Conservation (phyloP, 257 asterid genomes). For the Capsicum pubescens region DNA sequence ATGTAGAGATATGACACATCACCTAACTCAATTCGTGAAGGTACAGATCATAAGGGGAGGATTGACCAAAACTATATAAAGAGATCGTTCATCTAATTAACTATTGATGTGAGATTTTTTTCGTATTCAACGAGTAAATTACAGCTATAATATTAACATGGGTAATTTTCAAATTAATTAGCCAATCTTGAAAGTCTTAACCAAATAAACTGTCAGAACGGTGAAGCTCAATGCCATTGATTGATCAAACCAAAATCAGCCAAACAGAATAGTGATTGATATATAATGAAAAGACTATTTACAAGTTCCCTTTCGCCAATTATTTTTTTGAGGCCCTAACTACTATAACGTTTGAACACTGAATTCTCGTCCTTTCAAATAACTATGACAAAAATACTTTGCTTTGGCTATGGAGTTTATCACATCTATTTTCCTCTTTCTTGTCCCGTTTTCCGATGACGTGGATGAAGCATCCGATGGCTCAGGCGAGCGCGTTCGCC, state of each 20-base stretch:
- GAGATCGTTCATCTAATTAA: no score
- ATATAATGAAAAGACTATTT: background rate
- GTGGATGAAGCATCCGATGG: background rate
- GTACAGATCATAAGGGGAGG: no score
- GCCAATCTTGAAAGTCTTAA: no score
- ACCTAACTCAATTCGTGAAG: no score
- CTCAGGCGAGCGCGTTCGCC: background rate
- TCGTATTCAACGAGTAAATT: background rate
- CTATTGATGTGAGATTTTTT: no score
- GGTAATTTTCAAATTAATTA: no score
- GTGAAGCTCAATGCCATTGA: background rate
- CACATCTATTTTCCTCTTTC: slow-evolving; percentile 18
- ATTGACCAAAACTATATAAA: no score
- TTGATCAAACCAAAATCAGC: background rate
- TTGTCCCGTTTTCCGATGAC: background rate
- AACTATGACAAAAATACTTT: background rate
- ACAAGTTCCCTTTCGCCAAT: background rate
- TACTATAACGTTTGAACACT: background rate
- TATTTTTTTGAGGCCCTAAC: no score
- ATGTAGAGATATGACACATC: no score
- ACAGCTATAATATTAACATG: background rate
- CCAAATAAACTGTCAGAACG: no score
- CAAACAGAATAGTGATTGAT: background rate
- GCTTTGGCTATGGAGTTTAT: slow-evolving; percentile 14
- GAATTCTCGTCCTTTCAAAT: background rate